Percentiles rank a stretch among this genome's conserved stretches.
Conservation (phyloP, 306 rosid genomes). For the Fagus crenata region DNA sequence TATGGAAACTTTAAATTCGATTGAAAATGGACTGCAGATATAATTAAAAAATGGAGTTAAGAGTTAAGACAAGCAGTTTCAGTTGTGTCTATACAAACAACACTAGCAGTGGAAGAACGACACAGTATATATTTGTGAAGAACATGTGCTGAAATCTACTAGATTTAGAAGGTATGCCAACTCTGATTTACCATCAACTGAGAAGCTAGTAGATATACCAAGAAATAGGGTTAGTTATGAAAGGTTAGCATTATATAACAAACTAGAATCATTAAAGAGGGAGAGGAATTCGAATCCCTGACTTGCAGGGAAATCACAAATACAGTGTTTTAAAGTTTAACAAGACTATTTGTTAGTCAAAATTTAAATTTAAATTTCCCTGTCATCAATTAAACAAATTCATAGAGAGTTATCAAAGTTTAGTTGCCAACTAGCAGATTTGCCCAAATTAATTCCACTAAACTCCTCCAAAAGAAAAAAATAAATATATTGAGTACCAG, state of each 20-base stretch:
- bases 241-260: background rate
- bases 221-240: background rate
- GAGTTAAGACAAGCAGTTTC: background rate
- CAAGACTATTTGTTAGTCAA: background rate
- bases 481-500: too few relatives aligned
- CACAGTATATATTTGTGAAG: background rate
- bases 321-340: background rate
- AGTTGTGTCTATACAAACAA: constrained; percentile 5
- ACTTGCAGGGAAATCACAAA: background rate
- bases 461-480: too few relatives aligned
- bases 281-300: background rate
- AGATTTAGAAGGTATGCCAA: background rate
- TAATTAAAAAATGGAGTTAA: constrained; percentile 14
- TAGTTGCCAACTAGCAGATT: too few relatives aligned
- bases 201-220: background rate
- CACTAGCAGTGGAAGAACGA: background rate
- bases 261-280: background rate
- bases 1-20: constrained; percentile 75
- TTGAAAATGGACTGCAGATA: constrained; percentile 79
- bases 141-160: background rate
- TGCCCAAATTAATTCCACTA: too few relatives aligned
- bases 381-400: too few relatives aligned
- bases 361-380: too few relatives aligned
- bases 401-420: too few relatives aligned
- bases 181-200: background rate